Evolutionary conservation across 306 rosid genomes (phyloP).

Genomic region (Lagenaria siceraria): DNA sequence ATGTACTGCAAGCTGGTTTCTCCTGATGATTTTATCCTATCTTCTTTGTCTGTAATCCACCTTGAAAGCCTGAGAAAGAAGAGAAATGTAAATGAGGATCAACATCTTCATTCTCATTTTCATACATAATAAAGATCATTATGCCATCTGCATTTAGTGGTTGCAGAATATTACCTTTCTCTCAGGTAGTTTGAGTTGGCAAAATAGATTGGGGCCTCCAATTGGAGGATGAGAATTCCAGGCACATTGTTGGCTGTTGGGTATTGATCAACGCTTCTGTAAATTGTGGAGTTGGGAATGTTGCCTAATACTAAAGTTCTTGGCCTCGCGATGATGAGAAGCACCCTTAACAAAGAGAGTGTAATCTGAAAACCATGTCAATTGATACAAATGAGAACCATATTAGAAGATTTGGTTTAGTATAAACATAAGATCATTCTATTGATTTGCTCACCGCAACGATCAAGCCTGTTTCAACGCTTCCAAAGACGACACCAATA

Average conservation of each 20-base stretch:
- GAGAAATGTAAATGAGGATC: neutral
- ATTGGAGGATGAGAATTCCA: conserved; percentile 9
- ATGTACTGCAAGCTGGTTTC: conserved; percentile 22
- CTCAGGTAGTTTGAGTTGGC: conserved; percentile 16
- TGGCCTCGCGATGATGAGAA: conserved; percentile 9
- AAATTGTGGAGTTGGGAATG: conserved; percentile 10
- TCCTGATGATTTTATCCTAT: conserved; percentile 21
- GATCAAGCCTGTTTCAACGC: conserved; percentile 31
- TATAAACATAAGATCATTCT: neutral
- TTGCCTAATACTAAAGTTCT: conserved; percentile 8
- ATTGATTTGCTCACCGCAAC: conserved; percentile 22
- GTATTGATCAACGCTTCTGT: conserved; percentile 10
- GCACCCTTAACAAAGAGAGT: conserved; percentile 7
- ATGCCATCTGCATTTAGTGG: neutral
- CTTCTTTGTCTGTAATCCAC: conserved; percentile 40
- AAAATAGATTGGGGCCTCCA: conserved; percentile 13
- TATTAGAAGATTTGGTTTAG: neutral
- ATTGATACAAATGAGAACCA: neutral
- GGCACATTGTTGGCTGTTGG: conserved; percentile 8
- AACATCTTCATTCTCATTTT: neutral
- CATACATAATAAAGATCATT: neutral
- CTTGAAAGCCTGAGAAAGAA: conserved; percentile 15
- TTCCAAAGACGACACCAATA: conserved; percentile 28
- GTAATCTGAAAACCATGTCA: conserved; percentile 2
- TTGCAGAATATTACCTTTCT: conserved; percentile 6